Percentiles rank a stretch among this genome's conserved stretches.
phyloP scores from a whole-genome alignment of 176 grass and related monocot genomes.

The Eremochloa ophiuroides region DNA sequence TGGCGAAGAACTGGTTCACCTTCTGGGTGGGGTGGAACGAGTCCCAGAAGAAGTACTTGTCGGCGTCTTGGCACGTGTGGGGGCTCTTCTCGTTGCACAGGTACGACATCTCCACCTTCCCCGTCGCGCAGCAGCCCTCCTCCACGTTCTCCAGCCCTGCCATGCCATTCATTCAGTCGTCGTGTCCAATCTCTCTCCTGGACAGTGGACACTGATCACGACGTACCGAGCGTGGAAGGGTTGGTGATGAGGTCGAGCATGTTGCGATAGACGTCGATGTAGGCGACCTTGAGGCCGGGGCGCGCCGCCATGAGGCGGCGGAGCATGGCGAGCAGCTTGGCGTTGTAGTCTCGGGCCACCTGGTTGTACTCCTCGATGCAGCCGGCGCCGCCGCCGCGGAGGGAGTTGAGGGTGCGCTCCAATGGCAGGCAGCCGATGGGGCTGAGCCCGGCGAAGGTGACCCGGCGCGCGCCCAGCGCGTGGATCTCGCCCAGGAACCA shows the following conservation, averaged over 20 bases:
- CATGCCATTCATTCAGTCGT: no score
- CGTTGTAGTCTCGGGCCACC: constrained; percentile 70
- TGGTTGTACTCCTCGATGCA: constrained; percentile 73
- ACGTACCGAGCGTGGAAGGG: constrained; percentile 51
- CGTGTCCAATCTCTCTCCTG: no score
- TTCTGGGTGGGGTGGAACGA: constrained; percentile 82
- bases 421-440: constrained; percentile 80
- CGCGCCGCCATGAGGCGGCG: background rate
- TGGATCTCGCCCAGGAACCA: constrained; percentile 61
- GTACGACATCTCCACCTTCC: constrained; percentile 66
- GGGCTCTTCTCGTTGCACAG: constrained; percentile 46
- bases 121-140: constrained; percentile 70
- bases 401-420: constrained; percentile 47
- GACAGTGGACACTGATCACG: no score
- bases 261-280: constrained; percentile 42
- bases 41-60: constrained; percentile 84
- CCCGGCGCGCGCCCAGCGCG: constrained; percentile 52
- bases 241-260: constrained; percentile 50
- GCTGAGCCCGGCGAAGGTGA: constrained; percentile 64
- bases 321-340: constrained; percentile 59
- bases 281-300: constrained; percentile 37
- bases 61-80: constrained; percentile 47
- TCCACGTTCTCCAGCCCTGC: constrained; percentile 75
- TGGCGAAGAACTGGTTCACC: constrained; percentile 56
- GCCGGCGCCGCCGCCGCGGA: constrained; percentile 31